These are phyloP conservation scores for Teratosphaeria nubilosa DNA, from an alignment of 2,329 filamentous ascomycete genomes.

Conservation along the genomic window DNA sequence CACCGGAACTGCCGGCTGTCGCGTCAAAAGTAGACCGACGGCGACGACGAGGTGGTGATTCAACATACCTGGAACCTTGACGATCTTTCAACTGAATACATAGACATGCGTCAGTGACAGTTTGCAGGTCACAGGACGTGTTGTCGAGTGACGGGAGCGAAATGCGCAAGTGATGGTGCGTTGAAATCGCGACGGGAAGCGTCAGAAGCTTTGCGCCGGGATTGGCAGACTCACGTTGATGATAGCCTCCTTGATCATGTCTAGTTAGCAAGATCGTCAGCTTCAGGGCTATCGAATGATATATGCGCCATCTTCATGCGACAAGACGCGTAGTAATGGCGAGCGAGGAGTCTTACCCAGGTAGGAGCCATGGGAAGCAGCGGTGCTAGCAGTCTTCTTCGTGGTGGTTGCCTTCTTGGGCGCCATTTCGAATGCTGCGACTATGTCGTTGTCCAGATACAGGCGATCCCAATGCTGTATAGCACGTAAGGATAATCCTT, in stretches of 20 bases:
- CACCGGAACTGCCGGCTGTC: neutral
- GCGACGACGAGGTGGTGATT: slow-evolving; percentile 18
- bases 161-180: slow-evolving; percentile 12
- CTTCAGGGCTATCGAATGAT: slow-evolving; percentile 24
- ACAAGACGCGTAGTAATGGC: neutral
- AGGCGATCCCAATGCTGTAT: neutral
- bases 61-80: slow-evolving; percentile 57
- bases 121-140: slow-evolving; percentile 7
- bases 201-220: slow-evolving; percentile 33
- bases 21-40: slow-evolving; percentile 8
- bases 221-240: slow-evolving; percentile 54
- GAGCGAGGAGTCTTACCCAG: slow-evolving; percentile 43
- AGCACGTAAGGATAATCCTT: neutral
- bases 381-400: slow-evolving; percentile 47
- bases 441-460: neutral
- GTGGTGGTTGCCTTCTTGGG: slow-evolving; percentile 49
- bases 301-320: neutral
- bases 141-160: slow-evolving; percentile 1
- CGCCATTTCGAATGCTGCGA: slow-evolving; percentile 43
- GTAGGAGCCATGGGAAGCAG: slow-evolving; percentile 53
- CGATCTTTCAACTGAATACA: slow-evolving; percentile 56
- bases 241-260: slow-evolving; percentile 66
- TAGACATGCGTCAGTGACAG: slow-evolving; percentile 39
- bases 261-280: slow-evolving; percentile 46
- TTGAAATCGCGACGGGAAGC: slow-evolving; percentile 7